Conservation (phyloP, 768 basidiomycete genomes). For the Solioccasus polychromus region DNA sequence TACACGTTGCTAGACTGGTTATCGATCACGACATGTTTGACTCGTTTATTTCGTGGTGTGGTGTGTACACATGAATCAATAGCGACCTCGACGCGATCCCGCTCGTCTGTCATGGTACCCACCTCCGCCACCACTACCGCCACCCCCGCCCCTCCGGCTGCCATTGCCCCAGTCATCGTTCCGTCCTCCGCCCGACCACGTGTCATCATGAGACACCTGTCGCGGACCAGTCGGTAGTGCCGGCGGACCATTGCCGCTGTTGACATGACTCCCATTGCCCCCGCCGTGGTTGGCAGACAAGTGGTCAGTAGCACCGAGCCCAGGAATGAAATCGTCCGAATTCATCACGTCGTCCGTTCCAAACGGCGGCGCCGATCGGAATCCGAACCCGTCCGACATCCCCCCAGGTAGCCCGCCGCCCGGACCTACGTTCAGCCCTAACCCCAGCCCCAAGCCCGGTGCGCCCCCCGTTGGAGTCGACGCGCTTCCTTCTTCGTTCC, state of each 20-base stretch:
- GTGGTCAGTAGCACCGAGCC: constrained; percentile 45
- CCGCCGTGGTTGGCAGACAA: neutral
- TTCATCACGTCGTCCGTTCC: constrained; percentile 28
- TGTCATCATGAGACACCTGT: constrained; percentile 58
- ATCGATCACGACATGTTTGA: neutral
- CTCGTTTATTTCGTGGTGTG: too few species aligned
- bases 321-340: constrained; percentile 65
- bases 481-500: constrained; percentile 47
- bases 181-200: constrained; percentile 38
- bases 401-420: constrained; percentile 9
- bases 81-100: constrained; percentile 25
- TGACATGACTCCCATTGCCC: constrained; percentile 20
- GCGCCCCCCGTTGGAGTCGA: constrained; percentile 40
- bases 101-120: constrained; percentile 29
- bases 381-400: constrained; percentile 20
- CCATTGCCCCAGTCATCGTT: constrained; percentile 39
- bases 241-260: constrained; percentile 36
- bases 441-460: constrained; percentile 1
- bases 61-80: too few species aligned
- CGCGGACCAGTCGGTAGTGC: too few species aligned
- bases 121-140: constrained; percentile 22
- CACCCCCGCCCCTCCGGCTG: constrained; percentile 34
- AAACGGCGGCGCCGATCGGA: constrained; percentile 22
- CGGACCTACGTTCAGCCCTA: constrained; percentile 9
- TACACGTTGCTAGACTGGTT: constrained; percentile 14